Conservation (phyloP, 2,329 filamentous ascomycete genomes). For the Lasiodiplodia hormozganensis region DNA sequence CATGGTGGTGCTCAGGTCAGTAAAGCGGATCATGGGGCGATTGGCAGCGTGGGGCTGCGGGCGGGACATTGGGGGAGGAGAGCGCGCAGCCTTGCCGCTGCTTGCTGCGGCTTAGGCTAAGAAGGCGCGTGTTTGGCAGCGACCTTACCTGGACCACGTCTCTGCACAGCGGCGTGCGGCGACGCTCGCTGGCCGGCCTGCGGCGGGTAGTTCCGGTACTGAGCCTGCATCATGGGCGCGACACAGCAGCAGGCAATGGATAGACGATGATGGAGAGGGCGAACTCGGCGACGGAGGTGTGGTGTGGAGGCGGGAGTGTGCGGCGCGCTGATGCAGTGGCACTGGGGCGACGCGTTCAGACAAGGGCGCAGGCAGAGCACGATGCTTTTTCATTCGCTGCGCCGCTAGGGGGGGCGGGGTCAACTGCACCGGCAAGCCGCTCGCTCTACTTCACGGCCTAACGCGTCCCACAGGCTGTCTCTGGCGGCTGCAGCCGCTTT, state of each 20-base stretch:
- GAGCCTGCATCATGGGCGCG: constrained; percentile 49
- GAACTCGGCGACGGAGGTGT: neutral
- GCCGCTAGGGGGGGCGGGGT: constrained; percentile 18
- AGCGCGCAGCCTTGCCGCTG: constrained; percentile 28
- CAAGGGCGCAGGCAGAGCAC: constrained; percentile 15
- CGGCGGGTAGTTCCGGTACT: constrained; percentile 55
- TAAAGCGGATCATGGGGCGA: constrained; percentile 52
- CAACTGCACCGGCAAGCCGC: neutral
- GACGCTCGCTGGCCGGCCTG: constrained; percentile 44
- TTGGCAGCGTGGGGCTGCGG: constrained; percentile 9
- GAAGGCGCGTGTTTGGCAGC: constrained; percentile 14
- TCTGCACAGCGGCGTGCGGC: constrained; percentile 39
- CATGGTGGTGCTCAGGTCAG: constrained; percentile 57
- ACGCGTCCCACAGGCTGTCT: neutral
- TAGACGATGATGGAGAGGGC: neutral
- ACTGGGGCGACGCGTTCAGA: constrained; percentile 26
- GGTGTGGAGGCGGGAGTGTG: constrained; percentile 3
- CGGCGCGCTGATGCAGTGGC: constrained; percentile 12
- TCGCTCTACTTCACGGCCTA: neutral
- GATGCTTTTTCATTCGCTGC: constrained; percentile 29
- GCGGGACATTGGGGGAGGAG: constrained; percentile 25
- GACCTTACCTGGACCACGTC: constrained; percentile 50
- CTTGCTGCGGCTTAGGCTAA: constrained; percentile 14
- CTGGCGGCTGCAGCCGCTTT: neutral
- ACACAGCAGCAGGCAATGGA: constrained; percentile 35